Conservation (phyloP, 2,329 filamentous ascomycete species). For the Fusarium sp. region DNA sequence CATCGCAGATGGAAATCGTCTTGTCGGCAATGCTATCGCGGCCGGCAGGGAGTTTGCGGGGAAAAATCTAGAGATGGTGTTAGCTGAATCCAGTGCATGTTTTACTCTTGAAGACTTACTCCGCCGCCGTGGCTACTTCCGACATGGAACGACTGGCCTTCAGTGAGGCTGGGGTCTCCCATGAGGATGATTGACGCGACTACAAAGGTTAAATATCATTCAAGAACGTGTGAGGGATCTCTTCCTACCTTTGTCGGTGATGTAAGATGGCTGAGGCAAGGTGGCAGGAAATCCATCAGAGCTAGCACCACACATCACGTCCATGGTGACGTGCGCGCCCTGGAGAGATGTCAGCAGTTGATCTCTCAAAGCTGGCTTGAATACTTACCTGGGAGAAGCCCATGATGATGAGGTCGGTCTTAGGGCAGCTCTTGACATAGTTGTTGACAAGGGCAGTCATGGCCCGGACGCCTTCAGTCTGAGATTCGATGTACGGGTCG, state of each 20-base stretch:
- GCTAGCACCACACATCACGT: slow-evolving; percentile 35
- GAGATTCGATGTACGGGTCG: slow-evolving; percentile 37
- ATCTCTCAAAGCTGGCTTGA: accelerated
- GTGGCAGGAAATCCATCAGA: slow-evolving; percentile 19
- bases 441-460: slow-evolving; percentile 24
- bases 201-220: background rate
- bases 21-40: slow-evolving; percentile 26
- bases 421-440: slow-evolving; percentile 35
- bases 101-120: slow-evolving; percentile 15
- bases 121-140: slow-evolving; percentile 35
- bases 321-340: slow-evolving; percentile 34
- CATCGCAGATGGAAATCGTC: slow-evolving; percentile 40
- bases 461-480: slow-evolving; percentile 31
- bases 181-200: slow-evolving; percentile 25
- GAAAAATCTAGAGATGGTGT: slow-evolving; percentile 31
- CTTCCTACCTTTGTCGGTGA: slow-evolving; percentile 22
- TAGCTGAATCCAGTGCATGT: background rate
- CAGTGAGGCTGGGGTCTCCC: slow-evolving; percentile 34
- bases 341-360: background rate
- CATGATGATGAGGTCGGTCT: slow-evolving; percentile 39
- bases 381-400: slow-evolving; percentile 37
- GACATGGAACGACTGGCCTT: slow-evolving; percentile 26
- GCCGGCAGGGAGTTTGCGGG: slow-evolving; percentile 20
- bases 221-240: accelerated
- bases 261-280: background rate